phyloP scores from a whole-genome alignment of 345 rosid species.

The Syzygium oleosum region DNA sequence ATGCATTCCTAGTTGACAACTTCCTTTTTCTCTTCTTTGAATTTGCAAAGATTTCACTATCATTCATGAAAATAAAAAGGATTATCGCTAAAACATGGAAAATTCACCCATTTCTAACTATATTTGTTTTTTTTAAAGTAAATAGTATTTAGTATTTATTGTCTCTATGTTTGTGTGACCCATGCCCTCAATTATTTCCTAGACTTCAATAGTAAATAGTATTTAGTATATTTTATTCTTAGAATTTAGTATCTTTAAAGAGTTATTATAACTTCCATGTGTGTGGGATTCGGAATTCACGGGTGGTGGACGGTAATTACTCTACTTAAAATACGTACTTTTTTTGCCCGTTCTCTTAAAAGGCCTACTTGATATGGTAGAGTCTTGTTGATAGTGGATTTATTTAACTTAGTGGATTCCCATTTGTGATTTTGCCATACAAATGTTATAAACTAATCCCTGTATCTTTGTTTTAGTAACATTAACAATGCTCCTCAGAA shows the following conservation, averaged over 20 bases:
- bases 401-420: not conserved
- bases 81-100: not conserved
- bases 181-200: not conserved
- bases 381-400: too few relatives aligned
- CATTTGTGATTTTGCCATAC: not conserved
- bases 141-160: too few relatives aligned
- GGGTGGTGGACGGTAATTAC: not conserved
- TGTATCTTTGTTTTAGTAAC: too few relatives aligned
- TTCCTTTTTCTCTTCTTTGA: not conserved
- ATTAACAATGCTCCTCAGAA: not conserved
- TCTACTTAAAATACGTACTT: not conserved
- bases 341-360: not conserved
- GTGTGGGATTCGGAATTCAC: not conserved
- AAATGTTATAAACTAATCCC: not conserved
- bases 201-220: too few relatives aligned
- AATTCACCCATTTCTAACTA: not conserved
- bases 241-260: not conserved
- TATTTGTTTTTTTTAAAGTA: not conserved
- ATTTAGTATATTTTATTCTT: too few relatives aligned
- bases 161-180: not conserved
- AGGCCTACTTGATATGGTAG: not conserved
- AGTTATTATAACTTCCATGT: not conserved
- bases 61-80: not conserved
- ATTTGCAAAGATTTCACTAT: not conserved
- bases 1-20: not conserved